These are phyloP conservation scores for Salix exigua DNA, from an alignment of 345 rosid genomes.

Conservation along the genomic window DNA sequence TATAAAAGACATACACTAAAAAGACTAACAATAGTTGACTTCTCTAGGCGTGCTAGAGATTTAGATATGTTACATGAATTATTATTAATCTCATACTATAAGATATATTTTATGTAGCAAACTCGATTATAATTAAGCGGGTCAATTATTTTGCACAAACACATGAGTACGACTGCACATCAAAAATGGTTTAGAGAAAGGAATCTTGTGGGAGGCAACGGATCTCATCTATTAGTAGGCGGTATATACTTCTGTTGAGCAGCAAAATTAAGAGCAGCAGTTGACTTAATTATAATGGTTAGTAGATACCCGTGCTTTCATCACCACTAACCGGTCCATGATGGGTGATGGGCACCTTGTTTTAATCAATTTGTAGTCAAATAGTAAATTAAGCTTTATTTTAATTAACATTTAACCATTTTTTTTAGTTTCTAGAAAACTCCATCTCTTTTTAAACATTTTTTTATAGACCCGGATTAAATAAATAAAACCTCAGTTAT, in stretches of 20 bases:
- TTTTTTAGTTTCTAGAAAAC: no score
- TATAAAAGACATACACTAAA: no score
- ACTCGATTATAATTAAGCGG: background rate
- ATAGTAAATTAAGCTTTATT: no score
- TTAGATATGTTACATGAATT: no score
- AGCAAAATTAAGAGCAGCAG: background rate
- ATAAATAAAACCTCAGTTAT: no score
- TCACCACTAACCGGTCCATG: slow-evolving; percentile 10
- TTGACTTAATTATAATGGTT: slow-evolving; percentile 20
- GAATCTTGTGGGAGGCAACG: slow-evolving; percentile 22
- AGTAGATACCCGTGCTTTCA: slow-evolving; percentile 9
- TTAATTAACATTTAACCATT: no score
- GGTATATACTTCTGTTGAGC: slow-evolving; percentile 16
- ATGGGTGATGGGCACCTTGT: slow-evolving; percentile 6
- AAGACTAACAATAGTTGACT: no score
- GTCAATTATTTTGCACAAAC: background rate
- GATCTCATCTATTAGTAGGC: slow-evolving; percentile 10
- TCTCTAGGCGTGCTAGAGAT: no score
- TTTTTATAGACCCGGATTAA: no score
- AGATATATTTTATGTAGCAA: no score
- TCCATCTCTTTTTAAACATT: no score
- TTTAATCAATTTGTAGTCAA: background rate
- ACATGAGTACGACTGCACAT: background rate
- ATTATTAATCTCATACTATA: no score
- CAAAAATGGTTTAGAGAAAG: slow-evolving; percentile 1